Evolutionary conservation across 2,329 filamentous ascomycete species (phyloP), one percentile per base, ranked within the genome.

Genomic region (Cladosporium oxysporum): DNA sequence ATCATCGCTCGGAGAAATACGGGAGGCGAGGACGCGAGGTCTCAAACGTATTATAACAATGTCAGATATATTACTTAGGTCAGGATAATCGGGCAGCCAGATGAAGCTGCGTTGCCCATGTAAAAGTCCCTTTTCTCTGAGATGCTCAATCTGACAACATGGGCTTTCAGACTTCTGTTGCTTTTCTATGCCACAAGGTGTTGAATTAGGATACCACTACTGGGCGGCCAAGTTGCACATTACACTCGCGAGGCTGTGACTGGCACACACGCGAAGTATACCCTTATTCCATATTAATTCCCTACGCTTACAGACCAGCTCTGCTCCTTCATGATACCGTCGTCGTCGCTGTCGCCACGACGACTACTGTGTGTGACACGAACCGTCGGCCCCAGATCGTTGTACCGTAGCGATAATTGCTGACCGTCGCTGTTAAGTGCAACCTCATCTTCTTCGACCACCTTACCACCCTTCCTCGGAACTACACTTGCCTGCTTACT

Each of bases 241-340:
- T 44, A n/a, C 2, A 44, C 18, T 44, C 41, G 41, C 18, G 41
- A 44, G 41, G 41, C 41, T 44, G 41, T 44, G 41, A 44, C 18
- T 44, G 41, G 41, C 8, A n/a, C 18, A 44, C 41, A 44, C 18
- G 41, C 41, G 18, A 44, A 44, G 41, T 10, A 8, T n/a, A 11
- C 12, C 7, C 18, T 21, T 8, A 7, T 10, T 21, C 49, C 16
- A 52, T 23, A 26, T 26, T 8, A 41, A 18, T 23, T 28, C 10
- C 23, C 26, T 16, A 52, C 16, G 49, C 52, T 57, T 31, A 57
- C 52, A 35, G 31, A 57, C 52, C 52, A 57, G 29, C 52, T 57
- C 16, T 31, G 26, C 26, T 57, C 52, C 52, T 57, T 57, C 52
- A 21, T 5, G 29, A 57, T 57, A 31, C 52, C 52, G n/a, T 33